These are phyloP conservation scores for Lactarius trivialis DNA, from an alignment of 768 basidiomycete genomes.

Conservation along the genomic window DNA sequence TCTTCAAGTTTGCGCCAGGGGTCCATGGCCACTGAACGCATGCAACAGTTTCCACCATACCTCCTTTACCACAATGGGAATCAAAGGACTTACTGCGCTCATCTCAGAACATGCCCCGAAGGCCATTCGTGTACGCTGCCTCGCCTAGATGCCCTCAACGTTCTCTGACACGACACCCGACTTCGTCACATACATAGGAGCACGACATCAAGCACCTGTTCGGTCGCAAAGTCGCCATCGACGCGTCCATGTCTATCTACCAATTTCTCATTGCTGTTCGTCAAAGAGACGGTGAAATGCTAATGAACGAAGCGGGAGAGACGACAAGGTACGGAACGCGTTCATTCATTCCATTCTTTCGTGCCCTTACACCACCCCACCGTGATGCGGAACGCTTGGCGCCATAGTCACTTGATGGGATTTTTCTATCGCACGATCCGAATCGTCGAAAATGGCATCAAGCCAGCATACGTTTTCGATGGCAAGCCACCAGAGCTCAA, in stretches of 20 bases:
- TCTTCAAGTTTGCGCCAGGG: too few species aligned
- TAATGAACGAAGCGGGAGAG: slow-evolving; percentile 96
- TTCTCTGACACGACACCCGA: slow-evolving; percentile 3
- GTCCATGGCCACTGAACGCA: too few species aligned
- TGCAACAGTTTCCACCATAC: too few species aligned
- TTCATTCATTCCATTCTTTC: neutral
- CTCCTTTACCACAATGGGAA: slow-evolving; percentile 56
- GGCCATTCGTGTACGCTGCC: slow-evolving; percentile 46
- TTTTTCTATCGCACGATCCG: slow-evolving; percentile 97
- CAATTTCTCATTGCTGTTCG: slow-evolving; percentile 98
- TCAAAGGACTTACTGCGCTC: slow-evolving; percentile 90
- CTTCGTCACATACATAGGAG: slow-evolving; percentile 40
- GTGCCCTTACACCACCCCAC: neutral
- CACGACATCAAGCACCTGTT: slow-evolving; percentile 97
- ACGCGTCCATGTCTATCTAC: slow-evolving; percentile 96
- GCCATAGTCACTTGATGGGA: slow-evolving; percentile 84
- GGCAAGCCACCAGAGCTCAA: slow-evolving; percentile 98
- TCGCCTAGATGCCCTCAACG: neutral
- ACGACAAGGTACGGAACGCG: slow-evolving; percentile 59
- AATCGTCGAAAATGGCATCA: slow-evolving; percentile 98
- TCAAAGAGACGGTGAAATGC: slow-evolving; percentile 91
- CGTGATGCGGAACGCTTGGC: too few species aligned
- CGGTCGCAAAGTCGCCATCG: slow-evolving; percentile 96
- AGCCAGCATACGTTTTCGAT: slow-evolving; percentile 97
- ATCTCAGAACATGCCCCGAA: slow-evolving; percentile 86